Evolutionary conservation across 148 eudicot genomes (phyloP).

Genomic region (Pouteria glomerata): DNA sequence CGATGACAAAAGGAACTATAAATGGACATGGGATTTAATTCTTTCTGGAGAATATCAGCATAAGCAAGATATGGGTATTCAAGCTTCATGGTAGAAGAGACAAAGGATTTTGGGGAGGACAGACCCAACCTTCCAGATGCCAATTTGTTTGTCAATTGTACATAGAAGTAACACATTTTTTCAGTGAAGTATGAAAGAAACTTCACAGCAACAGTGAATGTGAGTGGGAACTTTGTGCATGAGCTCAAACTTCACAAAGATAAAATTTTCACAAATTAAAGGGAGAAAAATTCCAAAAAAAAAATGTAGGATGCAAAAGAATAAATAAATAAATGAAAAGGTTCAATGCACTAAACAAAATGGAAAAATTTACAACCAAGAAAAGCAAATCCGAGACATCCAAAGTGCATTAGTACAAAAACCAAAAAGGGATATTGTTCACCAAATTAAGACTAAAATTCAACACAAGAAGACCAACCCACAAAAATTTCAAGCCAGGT

Average conservation of each 20-base stretch:
- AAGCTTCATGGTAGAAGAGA: not conserved
- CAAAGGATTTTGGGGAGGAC: not conserved
- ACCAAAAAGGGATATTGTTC: not conserved
- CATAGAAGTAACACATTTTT: too few relatives aligned
- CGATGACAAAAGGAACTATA: too few relatives aligned
- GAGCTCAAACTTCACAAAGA: too few relatives aligned
- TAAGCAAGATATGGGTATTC: too few relatives aligned
- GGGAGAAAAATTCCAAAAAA: not conserved
- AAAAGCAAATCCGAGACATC: not conserved
- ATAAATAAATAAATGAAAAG: conserved; percentile 4
- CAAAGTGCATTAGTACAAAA: not conserved
- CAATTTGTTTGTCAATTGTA: too few relatives aligned
- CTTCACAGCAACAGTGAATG: not conserved
- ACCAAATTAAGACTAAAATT: too few relatives aligned
- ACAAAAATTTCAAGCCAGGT: not conserved
- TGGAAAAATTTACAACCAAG: not conserved
- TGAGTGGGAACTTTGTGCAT: not conserved
- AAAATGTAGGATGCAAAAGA: not conserved
- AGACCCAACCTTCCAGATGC: not conserved
- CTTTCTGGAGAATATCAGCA: too few relatives aligned
- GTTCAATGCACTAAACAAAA: not conserved
- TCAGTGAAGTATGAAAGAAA: not conserved
- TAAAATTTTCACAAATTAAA: not conserved
- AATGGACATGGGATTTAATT: too few relatives aligned
- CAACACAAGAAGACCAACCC: too few relatives aligned